Conservation (phyloP, 2,329 filamentous ascomycete genomes). For the Ambrosiella cleistominuta region DNA sequence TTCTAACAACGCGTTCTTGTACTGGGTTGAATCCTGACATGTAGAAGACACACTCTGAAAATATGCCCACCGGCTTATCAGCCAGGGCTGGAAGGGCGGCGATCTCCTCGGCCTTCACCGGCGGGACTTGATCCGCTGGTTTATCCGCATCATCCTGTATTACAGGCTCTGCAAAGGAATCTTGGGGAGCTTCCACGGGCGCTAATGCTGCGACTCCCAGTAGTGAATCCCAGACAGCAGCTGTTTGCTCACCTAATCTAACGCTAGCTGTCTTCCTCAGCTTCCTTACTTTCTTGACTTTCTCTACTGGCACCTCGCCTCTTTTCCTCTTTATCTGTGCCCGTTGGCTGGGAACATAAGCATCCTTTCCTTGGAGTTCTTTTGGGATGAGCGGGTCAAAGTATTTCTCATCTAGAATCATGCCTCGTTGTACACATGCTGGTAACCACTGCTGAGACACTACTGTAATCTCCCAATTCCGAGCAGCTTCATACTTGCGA, state of each 20-base stretch:
- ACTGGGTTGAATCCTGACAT: slow-evolving; percentile 38
- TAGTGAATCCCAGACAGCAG: slow-evolving; percentile 83
- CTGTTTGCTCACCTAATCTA: slow-evolving; percentile 52
- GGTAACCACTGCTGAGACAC: slow-evolving; percentile 74
- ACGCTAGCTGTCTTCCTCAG: slow-evolving; percentile 74
- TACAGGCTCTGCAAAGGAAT: slow-evolving; percentile 5
- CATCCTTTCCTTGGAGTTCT: slow-evolving; percentile 58
- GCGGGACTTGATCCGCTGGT: neutral
- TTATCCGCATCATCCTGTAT: neutral
- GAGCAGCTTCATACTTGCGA: slow-evolving; percentile 81
- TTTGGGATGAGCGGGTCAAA: slow-evolving; percentile 59
- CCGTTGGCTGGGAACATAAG: slow-evolving; percentile 20
- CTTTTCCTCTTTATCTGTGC: slow-evolving; percentile 5
- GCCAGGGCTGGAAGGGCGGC: neutral
- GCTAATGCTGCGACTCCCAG: slow-evolving; percentile 28
- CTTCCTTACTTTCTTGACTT: slow-evolving; percentile 53
- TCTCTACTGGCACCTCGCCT: slow-evolving; percentile 20
- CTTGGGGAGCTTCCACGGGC: neutral
- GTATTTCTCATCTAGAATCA: slow-evolving; percentile 74
- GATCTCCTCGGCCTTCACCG: slow-evolving; percentile 3
- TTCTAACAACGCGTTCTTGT: slow-evolving; percentile 4
- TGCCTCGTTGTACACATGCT: slow-evolving; percentile 66
- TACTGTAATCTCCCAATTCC: slow-evolving; percentile 60
- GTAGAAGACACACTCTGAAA: slow-evolving; percentile 39
- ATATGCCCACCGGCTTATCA: slow-evolving; percentile 27